Percentiles rank a stretch among this genome's conserved stretches.
Conservation (phyloP, 345 rosid species). For the Euphorbia pulcherrima region DNA sequence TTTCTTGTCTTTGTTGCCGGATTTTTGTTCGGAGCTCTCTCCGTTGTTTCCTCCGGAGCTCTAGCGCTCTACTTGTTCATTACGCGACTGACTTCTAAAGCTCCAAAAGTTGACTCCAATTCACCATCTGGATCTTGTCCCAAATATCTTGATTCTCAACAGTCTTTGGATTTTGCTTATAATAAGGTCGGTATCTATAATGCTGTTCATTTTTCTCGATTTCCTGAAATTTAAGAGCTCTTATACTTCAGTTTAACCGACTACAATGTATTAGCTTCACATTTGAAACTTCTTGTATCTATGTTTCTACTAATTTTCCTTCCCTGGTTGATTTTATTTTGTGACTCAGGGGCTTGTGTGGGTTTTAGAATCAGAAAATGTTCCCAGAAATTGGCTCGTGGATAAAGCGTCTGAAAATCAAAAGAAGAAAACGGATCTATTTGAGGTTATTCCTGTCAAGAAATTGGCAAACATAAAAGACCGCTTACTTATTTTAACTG, state of each 20-base stretch:
- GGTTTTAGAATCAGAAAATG: conserved; percentile 68
- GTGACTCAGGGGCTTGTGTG: conserved; percentile 66
- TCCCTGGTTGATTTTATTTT: not conserved
- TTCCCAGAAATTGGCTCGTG: conserved; percentile 39
- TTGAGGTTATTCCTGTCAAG: conserved; percentile 62
- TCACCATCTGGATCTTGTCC: not conserved
- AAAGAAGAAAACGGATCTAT: conserved; percentile 49
- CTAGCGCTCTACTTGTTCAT: conserved; percentile 19
- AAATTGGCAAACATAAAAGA: conserved; percentile 59
- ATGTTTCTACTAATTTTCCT: not conserved
- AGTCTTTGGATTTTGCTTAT: conserved; percentile 18
- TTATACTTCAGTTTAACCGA: too few species aligned
- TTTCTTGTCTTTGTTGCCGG: conserved; percentile 19
- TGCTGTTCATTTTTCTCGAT: too few species aligned
- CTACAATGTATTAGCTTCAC: not conserved
- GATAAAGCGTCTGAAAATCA: conserved; percentile 50
- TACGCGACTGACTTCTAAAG: conserved; percentile 16
- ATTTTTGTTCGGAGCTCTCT: conserved; percentile 12
- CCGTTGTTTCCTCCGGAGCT: conserved; percentile 19
- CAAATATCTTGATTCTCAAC: conserved; percentile 18
- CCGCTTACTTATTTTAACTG: conserved; percentile 44
- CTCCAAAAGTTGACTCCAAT: not conserved
- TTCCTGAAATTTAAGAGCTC: not conserved
- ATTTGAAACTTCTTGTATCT: not conserved
- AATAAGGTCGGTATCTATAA: conserved; percentile 14